A percentile compares a stretch with the other conserved stretches of the same genome.
Conservation (phyloP, 768 basidiomycete genomes). For the Fibroporia radiculosa region DNA sequence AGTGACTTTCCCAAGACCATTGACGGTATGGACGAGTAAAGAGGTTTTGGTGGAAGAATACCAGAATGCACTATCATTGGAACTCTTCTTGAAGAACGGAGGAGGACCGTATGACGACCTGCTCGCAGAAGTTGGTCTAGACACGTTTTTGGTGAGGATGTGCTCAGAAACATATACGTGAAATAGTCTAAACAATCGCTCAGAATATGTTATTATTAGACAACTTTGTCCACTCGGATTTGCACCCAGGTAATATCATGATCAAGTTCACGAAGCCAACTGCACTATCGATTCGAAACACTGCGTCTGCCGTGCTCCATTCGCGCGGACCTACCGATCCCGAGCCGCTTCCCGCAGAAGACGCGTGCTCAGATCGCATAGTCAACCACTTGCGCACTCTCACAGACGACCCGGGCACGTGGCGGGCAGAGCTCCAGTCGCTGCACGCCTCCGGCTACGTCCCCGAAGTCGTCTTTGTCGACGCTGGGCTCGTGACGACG, state of each 20-base stretch:
- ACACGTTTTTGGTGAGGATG: constrained; percentile 81
- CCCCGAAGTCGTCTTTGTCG: constrained; percentile 94
- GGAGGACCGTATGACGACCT: constrained; percentile 87
- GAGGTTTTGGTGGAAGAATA: constrained; percentile 90
- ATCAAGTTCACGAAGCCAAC: constrained; percentile 92
- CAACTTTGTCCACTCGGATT: constrained; percentile 92
- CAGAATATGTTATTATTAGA: constrained; percentile 98
- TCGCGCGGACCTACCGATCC: neutral
- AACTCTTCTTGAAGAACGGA: constrained; percentile 80
- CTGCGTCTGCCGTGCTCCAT: constrained; percentile 12
- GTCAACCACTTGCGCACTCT: constrained; percentile 64
- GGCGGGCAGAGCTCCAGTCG: constrained; percentile 59
- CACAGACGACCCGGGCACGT: constrained; percentile 48
- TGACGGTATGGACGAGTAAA: constrained; percentile 71
- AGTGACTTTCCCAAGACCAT: constrained; percentile 85
- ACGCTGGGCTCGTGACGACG: constrained; percentile 90
- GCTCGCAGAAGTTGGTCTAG: constrained; percentile 86
- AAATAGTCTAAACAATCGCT: constrained; percentile 1
- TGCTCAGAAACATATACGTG: neutral
- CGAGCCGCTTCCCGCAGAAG: constrained; percentile 6
- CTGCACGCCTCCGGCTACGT: constrained; percentile 71
- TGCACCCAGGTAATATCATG: constrained; percentile 95
- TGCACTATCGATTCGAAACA: constrained; percentile 49
- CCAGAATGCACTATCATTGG: constrained; percentile 86
- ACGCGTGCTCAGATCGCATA: constrained; percentile 32